phyloP scores from a whole-genome alignment of 2,329 filamentous ascomycete species.

The Cladosporium velox region DNA sequence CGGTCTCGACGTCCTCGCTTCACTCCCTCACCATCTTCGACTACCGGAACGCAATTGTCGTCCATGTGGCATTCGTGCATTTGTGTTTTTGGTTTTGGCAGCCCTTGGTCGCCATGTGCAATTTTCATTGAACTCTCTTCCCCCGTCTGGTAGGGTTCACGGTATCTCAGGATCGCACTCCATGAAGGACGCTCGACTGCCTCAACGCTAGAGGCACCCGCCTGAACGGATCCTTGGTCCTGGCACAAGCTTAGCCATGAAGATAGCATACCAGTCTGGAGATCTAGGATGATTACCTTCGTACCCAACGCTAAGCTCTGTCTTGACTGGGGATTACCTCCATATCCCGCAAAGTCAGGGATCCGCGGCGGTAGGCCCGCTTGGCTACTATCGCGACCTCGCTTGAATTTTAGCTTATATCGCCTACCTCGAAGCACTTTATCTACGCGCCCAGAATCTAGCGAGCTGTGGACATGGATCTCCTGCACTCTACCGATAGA shows the following conservation, averaged over 20 bases:
- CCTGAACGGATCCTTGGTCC: not conserved
- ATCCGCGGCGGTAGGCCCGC: not conserved
- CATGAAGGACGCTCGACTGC: not conserved
- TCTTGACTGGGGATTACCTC: not conserved
- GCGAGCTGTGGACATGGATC: not conserved
- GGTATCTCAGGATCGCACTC: not conserved
- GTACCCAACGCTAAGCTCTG: not conserved
- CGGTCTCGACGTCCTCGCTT: constrained; percentile 1
- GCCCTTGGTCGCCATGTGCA: not conserved
- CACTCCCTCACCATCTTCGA: not conserved
- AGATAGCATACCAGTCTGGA: not conserved
- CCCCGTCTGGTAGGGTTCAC: not conserved
- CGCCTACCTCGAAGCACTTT: not conserved
- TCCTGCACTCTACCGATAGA: constrained; percentile 13
- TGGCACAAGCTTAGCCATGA: not conserved
- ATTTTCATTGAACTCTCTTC: not conserved
- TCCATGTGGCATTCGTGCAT: not conserved
- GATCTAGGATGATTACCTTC: not conserved
- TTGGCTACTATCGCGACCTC: not conserved
- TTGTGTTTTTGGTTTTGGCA: not conserved
- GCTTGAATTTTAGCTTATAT: not conserved
- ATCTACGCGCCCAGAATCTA: not conserved
- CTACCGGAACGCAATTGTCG: not conserved
- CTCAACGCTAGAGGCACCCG: not conserved
- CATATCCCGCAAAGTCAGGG: too few relatives aligned